Conservation (phyloP, 2,329 filamentous ascomycete species). For the Aspergillus neotritici region DNA sequence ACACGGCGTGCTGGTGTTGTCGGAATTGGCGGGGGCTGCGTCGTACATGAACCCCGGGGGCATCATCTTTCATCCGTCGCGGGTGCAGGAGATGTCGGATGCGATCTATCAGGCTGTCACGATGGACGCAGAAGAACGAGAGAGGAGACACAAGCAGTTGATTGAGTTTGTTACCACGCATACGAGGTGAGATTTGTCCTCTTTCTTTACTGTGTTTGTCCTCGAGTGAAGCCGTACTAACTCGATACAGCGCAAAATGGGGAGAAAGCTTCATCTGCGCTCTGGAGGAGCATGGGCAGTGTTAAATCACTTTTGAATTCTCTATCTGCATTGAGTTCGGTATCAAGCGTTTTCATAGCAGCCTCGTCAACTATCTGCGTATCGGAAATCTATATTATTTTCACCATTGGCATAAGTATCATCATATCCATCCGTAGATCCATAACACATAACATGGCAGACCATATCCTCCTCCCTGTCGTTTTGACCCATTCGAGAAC, state of each 20-base stretch:
- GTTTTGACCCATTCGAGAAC: background rate
- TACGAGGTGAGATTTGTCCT: slow-evolving; percentile 54
- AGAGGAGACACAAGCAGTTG: slow-evolving; percentile 74
- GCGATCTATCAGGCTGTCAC: slow-evolving; percentile 81
- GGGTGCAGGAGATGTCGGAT: slow-evolving; percentile 83
- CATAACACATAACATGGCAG: too few species aligned
- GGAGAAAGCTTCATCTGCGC: slow-evolving; percentile 24
- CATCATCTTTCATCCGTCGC: slow-evolving; percentile 91
- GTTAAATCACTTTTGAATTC: too few species aligned
- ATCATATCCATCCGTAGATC: too few species aligned
- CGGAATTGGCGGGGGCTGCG: slow-evolving; percentile 90
- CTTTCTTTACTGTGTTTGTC: background rate
- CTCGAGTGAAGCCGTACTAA: background rate
- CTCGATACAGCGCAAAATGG: slow-evolving; percentile 26
- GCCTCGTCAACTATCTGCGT: too few species aligned
- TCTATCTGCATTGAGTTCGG: too few species aligned
- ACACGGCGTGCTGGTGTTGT: slow-evolving; percentile 86
- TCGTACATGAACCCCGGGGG: slow-evolving; percentile 76
- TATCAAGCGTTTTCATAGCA: too few species aligned
- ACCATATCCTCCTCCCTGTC: too few species aligned
- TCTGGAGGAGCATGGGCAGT: too few species aligned
- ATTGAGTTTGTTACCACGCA: slow-evolving; percentile 89
- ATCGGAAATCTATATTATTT: too few species aligned
- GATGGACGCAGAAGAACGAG: slow-evolving; percentile 75
- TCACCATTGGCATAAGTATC: too few species aligned